A percentile compares a stretch with the other conserved stretches of the same genome.
Conservation (phyloP, 2,329 filamentous ascomycete genomes). For the Neonectria sp. region DNA sequence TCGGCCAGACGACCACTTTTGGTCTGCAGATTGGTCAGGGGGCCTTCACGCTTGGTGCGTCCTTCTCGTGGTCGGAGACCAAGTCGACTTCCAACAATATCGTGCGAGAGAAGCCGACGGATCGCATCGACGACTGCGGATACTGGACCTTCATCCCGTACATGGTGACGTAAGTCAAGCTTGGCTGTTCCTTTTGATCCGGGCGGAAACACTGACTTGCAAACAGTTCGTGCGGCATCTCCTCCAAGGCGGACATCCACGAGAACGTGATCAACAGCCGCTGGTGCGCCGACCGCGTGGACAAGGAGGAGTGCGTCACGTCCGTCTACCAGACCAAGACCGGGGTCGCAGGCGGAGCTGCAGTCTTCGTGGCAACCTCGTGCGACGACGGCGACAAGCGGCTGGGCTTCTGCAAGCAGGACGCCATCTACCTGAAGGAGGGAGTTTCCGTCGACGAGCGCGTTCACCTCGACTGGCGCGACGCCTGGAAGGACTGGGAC, state of each 20-base stretch:
- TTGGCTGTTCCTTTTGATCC: no score
- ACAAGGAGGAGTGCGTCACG: constrained; percentile 22
- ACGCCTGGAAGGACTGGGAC: constrained; percentile 5
- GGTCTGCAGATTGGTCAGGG: constrained; percentile 17
- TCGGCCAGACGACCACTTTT: constrained; percentile 15
- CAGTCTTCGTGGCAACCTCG: constrained; percentile 19
- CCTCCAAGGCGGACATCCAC: constrained; percentile 12
- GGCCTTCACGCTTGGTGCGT: constrained; percentile 11
- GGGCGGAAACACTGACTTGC: not conserved
- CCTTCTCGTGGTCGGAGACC: constrained; percentile 16
- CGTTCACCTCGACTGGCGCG: constrained; percentile 4
- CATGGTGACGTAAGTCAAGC: constrained; percentile 16
- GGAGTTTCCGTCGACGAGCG: constrained; percentile 10
- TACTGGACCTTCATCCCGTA: constrained; percentile 28
- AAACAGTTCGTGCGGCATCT: constrained; percentile 19
- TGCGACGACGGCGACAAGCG: constrained; percentile 10
- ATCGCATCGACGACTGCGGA: constrained; percentile 23
- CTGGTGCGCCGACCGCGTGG: constrained; percentile 20
- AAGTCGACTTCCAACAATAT: constrained; percentile 17
- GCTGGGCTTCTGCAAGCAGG: constrained; percentile 28
- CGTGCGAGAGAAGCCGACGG: constrained; percentile 15
- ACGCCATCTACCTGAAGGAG: constrained; percentile 22
- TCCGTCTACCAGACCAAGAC: constrained; percentile 2
- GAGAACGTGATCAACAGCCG: constrained; percentile 17
- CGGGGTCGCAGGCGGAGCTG: constrained; percentile 7